Evolutionary conservation across 495 filamentous ascomycete genomes (phyloP), one percentile per base, ranked within the genome.

Genomic region (Xylaria flabelliformis): DNA sequence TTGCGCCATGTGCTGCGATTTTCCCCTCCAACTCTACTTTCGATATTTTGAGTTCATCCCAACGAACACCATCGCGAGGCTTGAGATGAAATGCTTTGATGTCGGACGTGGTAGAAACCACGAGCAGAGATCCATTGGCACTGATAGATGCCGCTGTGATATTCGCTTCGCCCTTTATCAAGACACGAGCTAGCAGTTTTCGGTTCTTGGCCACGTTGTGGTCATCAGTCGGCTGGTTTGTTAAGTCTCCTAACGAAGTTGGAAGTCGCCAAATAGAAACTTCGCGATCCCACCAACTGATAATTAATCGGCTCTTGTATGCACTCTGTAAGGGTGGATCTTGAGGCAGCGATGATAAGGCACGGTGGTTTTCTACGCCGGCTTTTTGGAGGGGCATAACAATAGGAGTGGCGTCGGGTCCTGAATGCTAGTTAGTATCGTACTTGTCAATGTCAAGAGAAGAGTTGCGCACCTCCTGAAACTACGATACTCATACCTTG

Each of bases 201-300:
- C 84, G 83, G 70, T 85, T 87, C 53, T 83, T 80, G 44, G 78
- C 75, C 51, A 82, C 67, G 53, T 78, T 76, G 19, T 77, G 72
- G 10, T 82, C 79, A 21, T 74, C 75, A 10, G 82, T 79, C 4
- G 80, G 74, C 63, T 69, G 76, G 19, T 80, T 84, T 73, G 87
- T 81, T 39, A 87, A 79, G 50, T 85, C 80, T 17, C 82, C 79
- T 62, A 86, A 79, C 58, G 86, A 80, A 78, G 80, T 79, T 78
- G 58, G 84, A 17, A 94, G 77, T 55, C 89, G 88, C 94, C 94
- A 99, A 71, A 99, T 89, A 71, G 89, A 89, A 32, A 98, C 83
- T 75, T 97, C 93, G 72, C 91, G 87, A 66, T 95, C 92, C 96
- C 96, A 99, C 91, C 94, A 98, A 76, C 93, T 94, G 82, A 95